Conservation (phyloP, 208 protist species). For the Leishmania guyanensis region DNA sequence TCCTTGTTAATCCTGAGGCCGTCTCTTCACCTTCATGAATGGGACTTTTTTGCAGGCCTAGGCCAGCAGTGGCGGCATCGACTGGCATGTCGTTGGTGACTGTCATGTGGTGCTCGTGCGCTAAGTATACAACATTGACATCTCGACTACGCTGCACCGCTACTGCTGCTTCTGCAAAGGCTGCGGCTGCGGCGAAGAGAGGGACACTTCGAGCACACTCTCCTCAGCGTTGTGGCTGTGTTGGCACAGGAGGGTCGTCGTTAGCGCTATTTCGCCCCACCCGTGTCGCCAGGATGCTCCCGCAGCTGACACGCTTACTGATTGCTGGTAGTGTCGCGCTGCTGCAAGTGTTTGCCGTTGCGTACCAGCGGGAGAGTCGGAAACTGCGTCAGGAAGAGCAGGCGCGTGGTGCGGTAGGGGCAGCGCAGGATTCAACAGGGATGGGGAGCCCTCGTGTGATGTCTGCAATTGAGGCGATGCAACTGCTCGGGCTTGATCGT, state of each 20-base stretch:
- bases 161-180: neutral
- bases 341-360: slow-evolving; percentile 56
- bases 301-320: slow-evolving; percentile 49
- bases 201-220: neutral
- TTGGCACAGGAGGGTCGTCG: slow-evolving; percentile 20
- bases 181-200: neutral
- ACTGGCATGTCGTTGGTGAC: neutral
- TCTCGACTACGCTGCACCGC: slow-evolving; percentile 1
- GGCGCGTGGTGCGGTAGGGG: neutral
- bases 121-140: slow-evolving; percentile 4
- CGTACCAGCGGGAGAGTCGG: slow-evolving; percentile 52
- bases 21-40: neutral
- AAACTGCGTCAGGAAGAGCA: slow-evolving; percentile 37
- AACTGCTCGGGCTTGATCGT: slow-evolving; percentile 69
- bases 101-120: neutral
- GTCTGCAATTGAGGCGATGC: slow-evolving; percentile 63
- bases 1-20: neutral
- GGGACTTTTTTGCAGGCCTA: neutral
- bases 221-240: neutral
- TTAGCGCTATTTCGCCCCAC: slow-evolving; percentile 43
- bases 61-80: neutral
- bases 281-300: slow-evolving; percentile 47
- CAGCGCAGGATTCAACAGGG: slow-evolving; percentile 4
- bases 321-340: slow-evolving; percentile 38
- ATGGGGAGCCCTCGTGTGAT: slow-evolving; percentile 30